phyloP scores from a whole-genome alignment of 768 basidiomycete species.

The Pulveroboletus ravenelii region DNA sequence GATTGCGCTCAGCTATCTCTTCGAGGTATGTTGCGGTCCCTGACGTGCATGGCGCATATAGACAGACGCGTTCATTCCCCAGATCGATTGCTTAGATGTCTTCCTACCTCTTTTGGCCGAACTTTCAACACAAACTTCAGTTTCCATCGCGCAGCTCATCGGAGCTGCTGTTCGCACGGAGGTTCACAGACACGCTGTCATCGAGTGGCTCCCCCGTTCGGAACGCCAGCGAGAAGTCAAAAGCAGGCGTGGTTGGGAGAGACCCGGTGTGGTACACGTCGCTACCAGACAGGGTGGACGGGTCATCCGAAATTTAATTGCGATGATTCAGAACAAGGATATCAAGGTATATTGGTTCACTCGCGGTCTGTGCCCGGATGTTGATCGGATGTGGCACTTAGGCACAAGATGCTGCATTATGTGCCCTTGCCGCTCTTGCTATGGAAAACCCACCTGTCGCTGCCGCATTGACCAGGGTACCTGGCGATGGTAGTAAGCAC shows the following conservation, averaged over 20 bases:
- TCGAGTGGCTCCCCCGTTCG: conserved; percentile 57
- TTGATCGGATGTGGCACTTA: conserved; percentile 20
- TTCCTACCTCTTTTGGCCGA: conserved; percentile 61
- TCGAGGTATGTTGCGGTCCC: conserved; percentile 41
- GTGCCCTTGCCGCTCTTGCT: conserved; percentile 60
- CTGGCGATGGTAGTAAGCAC: conserved; percentile 36
- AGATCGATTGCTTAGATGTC: conserved; percentile 60
- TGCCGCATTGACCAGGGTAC: conserved; percentile 40
- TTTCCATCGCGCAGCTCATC: conserved; percentile 57
- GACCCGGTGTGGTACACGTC: conserved; percentile 38
- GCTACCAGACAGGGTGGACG: conserved; percentile 51
- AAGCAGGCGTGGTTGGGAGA: conserved; percentile 72
- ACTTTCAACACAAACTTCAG: conserved; percentile 37
- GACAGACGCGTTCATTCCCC: not conserved
- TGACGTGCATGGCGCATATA: not conserved
- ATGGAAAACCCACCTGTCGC: conserved; percentile 59
- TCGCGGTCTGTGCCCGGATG: not conserved
- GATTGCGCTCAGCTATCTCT: conserved; percentile 53
- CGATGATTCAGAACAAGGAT: conserved; percentile 48
- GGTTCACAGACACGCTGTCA: conserved; percentile 45
- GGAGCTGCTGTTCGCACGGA: conserved; percentile 46
- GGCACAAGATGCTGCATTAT: conserved; percentile 63
- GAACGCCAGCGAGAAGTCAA: conserved; percentile 55
- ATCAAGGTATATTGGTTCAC: conserved; percentile 39
- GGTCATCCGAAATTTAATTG: conserved; percentile 49